A percentile compares a stretch with the other conserved stretches of the same genome.
Evolutionary conservation across 2,329 filamentous ascomycete genomes (phyloP).

Genomic region (Clarireedia paspali): DNA sequence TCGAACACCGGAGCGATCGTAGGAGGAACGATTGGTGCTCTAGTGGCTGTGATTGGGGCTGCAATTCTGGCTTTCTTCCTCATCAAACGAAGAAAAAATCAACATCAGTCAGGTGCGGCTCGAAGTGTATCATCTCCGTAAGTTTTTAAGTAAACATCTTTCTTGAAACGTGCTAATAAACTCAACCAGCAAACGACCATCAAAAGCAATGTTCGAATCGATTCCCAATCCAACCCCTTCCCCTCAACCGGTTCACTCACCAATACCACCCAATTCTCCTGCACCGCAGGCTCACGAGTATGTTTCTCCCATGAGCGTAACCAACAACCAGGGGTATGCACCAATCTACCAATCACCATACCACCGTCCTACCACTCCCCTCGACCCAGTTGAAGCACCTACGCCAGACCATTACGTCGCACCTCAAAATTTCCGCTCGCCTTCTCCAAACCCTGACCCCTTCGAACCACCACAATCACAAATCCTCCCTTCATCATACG

Average conservation of each 20-base stretch:
- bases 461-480: constrained; percentile 4
- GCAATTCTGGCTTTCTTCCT: not conserved
- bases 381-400: not conserved
- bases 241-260: not conserved
- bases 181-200: not conserved
- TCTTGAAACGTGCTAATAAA: not conserved
- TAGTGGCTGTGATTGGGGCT: not conserved
- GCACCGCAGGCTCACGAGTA: not conserved
- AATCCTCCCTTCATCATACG: not conserved
- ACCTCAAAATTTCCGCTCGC: not conserved
- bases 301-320: not conserved
- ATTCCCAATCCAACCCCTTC: not conserved
- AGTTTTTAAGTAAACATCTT: not conserved
- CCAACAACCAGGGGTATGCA: not conserved
- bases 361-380: not conserved
- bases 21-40: constrained; percentile 1
- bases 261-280: not conserved
- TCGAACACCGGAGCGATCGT: not conserved
- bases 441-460: not conserved
- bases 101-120: not conserved
- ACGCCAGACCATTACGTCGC: not conserved
- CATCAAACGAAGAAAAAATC: not conserved
- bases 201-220: not conserved
- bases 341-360: constrained; percentile 1
- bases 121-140: not conserved